Evolutionary conservation across 257 asterid genomes (phyloP), one percentile per base, ranked within the genome.

Genomic region (Nicotiana sylvestris): DNA sequence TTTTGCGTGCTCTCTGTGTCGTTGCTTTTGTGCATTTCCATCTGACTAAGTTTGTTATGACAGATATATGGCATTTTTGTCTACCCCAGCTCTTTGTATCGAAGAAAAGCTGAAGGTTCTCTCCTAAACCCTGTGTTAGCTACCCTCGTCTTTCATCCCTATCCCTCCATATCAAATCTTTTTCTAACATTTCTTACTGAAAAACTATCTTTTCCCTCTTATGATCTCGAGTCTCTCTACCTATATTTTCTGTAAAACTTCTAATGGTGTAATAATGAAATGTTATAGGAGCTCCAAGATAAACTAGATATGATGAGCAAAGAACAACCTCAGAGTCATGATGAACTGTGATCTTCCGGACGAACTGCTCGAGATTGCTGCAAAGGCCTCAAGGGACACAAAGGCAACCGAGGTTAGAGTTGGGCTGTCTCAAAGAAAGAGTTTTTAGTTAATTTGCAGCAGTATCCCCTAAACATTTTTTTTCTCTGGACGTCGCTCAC

Each of bases 81-180:
- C 96, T 76, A 94, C 99, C 55, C 98, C 99, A 39, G 97, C 97
- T 33, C 74, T 94, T 64, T 96, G 99, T 76, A 67, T 83, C 27
- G 98, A 96, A 76, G 89, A 86, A 81, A 93, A 89, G 86, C 98
- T 94, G 5, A 92, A 93, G 99, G 99, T 90, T 68, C 65, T 39
- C 60, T 65, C 57, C 12, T 6, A 11, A 35, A 29, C 69, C 66
- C 56, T 11, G 15, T 66, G 13, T 76, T n/a, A 1, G 12, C 29
- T 27, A 49, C 51, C 39, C 51, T 43, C 3, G 12, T 43, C 51
- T 43, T 43, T 43, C 61, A 13, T 3, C 76, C 29, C 27, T 18
- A 7, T 10, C 1, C 18, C 78, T 15, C 33, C 9, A 39, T 6
- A 6, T 35, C 3, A 13, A 51, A 11, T 12, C 7, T 72, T 46